phyloP scores from a whole-genome alignment of 2,329 filamentous ascomycete genomes.

The Colletotrichum karsti region DNA sequence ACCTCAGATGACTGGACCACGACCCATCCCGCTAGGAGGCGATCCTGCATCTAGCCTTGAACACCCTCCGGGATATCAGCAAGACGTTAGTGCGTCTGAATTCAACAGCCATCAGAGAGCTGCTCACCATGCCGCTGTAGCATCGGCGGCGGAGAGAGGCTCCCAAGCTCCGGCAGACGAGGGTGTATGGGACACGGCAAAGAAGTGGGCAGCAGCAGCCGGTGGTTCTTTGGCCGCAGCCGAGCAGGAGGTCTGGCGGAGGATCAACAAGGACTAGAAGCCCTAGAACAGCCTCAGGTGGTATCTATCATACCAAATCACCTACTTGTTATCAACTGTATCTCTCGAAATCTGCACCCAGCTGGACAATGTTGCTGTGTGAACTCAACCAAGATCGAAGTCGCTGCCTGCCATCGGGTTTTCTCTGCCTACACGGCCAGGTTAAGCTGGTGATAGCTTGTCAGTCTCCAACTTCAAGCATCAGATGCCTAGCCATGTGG shows the following conservation, averaged over 20 bases:
- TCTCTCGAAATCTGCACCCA: background rate
- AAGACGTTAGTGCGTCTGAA: constrained; percentile 62
- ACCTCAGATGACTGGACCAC: constrained; percentile 35
- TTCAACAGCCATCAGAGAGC: constrained; percentile 56
- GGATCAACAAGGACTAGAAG: constrained; percentile 65
- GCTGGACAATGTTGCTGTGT: background rate
- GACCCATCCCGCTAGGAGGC: constrained; percentile 36
- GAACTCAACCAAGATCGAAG: background rate
- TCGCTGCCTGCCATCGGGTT: background rate
- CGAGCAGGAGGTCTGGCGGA: constrained; percentile 70
- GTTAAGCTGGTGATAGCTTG: background rate
- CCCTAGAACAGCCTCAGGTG: background rate
- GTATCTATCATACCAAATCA: background rate
- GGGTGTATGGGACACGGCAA: constrained; percentile 64
- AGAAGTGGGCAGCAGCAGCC: constrained; percentile 65
- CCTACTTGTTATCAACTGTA: background rate
- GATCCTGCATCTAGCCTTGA: constrained; percentile 41
- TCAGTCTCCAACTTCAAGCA: constrained; percentile 5
- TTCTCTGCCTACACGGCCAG: background rate
- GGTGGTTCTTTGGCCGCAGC: constrained; percentile 66
- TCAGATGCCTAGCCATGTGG: background rate
- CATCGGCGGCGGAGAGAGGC: constrained; percentile 37
- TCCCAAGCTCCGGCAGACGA: constrained; percentile 41
- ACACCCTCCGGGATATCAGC: constrained; percentile 65
- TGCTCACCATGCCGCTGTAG: constrained; percentile 45